A percentile compares a stretch with the other conserved stretches of the same genome.
Conservation (phyloP, 2,329 filamentous ascomycete genomes). For the Colletotrichum plurivorum region DNA sequence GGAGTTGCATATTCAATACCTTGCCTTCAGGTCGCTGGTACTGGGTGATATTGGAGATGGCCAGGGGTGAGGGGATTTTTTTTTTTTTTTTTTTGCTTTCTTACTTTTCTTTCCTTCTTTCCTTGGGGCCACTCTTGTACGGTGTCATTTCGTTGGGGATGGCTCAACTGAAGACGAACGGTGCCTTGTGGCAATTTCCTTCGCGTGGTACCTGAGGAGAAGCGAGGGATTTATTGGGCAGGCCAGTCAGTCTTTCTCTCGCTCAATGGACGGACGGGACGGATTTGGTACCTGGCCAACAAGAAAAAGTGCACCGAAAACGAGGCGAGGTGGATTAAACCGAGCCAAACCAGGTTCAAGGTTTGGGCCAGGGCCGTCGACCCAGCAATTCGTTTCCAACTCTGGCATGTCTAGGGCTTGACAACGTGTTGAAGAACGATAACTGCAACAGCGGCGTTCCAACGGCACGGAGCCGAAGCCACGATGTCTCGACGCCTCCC, state of each 20-base stretch:
- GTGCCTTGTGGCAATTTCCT: neutral
- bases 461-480: neutral
- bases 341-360: neutral
- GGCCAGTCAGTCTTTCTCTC: no score
- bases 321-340: neutral
- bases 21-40: constrained; percentile 34
- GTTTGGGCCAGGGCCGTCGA: neutral
- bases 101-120: neutral
- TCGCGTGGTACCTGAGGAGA: neutral
- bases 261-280: neutral
- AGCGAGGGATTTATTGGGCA: neutral
- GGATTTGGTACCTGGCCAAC: no score
- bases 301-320: neutral
- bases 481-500: no score
- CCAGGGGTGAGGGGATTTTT: neutral
- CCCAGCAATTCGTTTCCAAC: neutral
- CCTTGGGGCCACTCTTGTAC: neutral
- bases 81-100: constrained; percentile 1
- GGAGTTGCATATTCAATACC: constrained; percentile 23
- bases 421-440: neutral
- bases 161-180: constrained; percentile 19
- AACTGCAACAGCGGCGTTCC: neutral
- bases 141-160: constrained; percentile 18
- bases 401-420: neutral
- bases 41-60: constrained; percentile 17